phyloP scores from a whole-genome alignment of 352 stramenopile species.

The Pythium oligandrum region DNA sequence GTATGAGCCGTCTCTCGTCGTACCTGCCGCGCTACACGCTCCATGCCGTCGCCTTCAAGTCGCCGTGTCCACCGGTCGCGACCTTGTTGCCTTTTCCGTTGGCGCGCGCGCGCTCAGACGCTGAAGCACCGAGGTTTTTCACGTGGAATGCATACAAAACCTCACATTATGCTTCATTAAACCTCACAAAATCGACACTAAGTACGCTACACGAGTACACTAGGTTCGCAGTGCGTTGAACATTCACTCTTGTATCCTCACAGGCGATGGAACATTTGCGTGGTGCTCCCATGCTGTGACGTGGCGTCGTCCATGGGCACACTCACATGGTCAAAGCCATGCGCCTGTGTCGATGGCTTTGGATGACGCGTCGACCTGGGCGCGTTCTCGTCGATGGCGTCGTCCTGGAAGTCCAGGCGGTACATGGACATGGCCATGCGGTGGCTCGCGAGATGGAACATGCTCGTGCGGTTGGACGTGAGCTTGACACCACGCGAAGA shows the following conservation, averaged over 20 bases:
- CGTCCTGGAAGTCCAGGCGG: background rate
- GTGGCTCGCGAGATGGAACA: background rate
- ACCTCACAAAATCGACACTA: no score
- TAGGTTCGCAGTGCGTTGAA: background rate
- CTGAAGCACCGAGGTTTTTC: background rate
- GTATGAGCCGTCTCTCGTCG: background rate
- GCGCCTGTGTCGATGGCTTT: no score
- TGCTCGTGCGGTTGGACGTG: background rate
- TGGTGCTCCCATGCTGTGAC: background rate
- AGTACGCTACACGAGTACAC: no score
- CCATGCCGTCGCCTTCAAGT: conserved; percentile 7
- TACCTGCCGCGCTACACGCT: conserved; percentile 12
- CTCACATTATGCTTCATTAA: background rate
- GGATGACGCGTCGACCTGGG: no score
- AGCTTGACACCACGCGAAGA: no score
- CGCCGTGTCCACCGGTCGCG: background rate
- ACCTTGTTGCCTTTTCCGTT: conserved; percentile 8
- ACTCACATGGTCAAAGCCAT: no score
- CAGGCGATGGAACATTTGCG: background rate
- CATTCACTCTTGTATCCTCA: background rate
- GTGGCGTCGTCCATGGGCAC: background rate
- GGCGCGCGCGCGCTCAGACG: conserved; percentile 2
- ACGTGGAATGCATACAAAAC: background rate
- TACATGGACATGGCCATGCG: background rate
- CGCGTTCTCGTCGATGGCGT: background rate